Percentiles rank a stretch among this genome's conserved stretches.
These are phyloP conservation scores for Malassezia nana DNA, from an alignment of 1,284 basidiomycete species.

Conservation along the genomic window DNA sequence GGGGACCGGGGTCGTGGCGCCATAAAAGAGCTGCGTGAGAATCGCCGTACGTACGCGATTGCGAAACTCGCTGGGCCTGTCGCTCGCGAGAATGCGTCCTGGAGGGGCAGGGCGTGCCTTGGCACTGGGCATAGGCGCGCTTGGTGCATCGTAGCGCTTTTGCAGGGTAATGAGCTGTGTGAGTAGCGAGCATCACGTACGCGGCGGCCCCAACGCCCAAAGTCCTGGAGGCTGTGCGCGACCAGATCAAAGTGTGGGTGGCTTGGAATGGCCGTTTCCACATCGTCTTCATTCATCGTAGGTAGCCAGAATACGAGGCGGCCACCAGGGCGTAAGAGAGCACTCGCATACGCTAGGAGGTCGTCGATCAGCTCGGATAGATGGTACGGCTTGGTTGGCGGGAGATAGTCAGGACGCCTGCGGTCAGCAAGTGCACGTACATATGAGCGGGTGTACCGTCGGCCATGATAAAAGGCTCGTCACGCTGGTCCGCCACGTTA, in stretches of 20 bases:
- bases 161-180: conserved; percentile 35
- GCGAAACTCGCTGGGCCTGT: conserved; percentile 32
- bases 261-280: conserved; percentile 21
- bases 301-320: conserved; percentile 71
- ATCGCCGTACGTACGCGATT: conserved; percentile 19
- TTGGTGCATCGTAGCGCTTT: conserved; percentile 21
- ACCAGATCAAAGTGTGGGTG: conserved; percentile 55
- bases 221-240: conserved; percentile 76
- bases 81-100: conserved; percentile 25
- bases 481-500: conserved; percentile 46
- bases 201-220: conserved; percentile 80
- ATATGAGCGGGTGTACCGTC: conserved; percentile 31
- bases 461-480: conserved; percentile 41
- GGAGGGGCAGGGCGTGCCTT: not conserved
- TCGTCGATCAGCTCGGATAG: conserved; percentile 73
- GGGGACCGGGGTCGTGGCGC: not conserved
- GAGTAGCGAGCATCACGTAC: conserved; percentile 5
- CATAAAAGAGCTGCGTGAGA: conserved; percentile 6
- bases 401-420: conserved; percentile 47
- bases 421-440: conserved; percentile 4
- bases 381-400: conserved; percentile 80
- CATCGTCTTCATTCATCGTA: conserved; percentile 32
- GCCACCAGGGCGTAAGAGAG: conserved; percentile 73
- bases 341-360: conserved; percentile 70
- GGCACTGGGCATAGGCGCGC: conserved; percentile 13